Conservation (phyloP, 495 filamentous ascomycete genomes). For the Penicillium soppii region DNA sequence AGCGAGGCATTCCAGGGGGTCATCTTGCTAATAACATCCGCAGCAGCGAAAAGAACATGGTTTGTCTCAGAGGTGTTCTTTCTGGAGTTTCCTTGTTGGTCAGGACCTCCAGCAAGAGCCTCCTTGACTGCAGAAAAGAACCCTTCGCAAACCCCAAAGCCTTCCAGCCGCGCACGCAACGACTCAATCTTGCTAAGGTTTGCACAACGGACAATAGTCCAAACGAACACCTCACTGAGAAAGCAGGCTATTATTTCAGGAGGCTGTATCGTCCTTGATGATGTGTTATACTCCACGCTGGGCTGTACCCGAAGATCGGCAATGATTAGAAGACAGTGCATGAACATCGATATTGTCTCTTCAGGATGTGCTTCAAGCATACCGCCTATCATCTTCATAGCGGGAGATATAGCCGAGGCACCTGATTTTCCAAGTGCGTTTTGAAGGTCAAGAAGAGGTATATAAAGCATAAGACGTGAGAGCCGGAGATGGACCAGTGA, state of each 20-base stretch:
- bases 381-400: neutral
- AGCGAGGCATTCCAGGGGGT: conserved; percentile 11
- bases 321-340: neutral
- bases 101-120: neutral
- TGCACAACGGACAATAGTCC: neutral
- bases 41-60: conserved; percentile 5
- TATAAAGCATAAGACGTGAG: conserved; percentile 1
- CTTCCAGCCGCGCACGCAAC: neutral
- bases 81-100: neutral
- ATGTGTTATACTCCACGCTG: no score
- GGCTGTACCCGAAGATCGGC: neutral
- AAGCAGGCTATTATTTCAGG: conserved; percentile 8
- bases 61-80: neutral
- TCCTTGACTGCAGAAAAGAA: conserved; percentile 7
- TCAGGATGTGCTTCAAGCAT: neutral
- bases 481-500: neutral
- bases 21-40: conserved; percentile 8
- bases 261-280: conserved; percentile 1
- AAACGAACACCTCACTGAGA: conserved; percentile 1
- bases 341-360: neutral
- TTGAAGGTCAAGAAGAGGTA: conserved; percentile 10
- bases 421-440: conserved; percentile 10
- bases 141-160: neutral
- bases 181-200: neutral
- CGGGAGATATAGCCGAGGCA: neutral